phyloP scores from a whole-genome alignment of 352 stramenopile genomes.

The Pythium vanterpoolii region DNA sequence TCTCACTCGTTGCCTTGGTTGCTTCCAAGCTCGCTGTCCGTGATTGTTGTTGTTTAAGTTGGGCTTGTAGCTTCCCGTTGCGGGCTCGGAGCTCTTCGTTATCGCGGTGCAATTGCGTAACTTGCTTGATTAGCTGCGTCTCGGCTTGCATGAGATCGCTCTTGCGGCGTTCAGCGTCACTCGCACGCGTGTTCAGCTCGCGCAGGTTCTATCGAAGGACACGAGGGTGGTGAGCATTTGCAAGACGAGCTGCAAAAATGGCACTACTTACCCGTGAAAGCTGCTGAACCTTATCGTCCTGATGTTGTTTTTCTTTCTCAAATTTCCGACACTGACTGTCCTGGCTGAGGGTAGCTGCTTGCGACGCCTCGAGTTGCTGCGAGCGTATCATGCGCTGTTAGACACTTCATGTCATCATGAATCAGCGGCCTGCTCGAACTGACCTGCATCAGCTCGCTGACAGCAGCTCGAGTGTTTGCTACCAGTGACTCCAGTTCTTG shows the following conservation, averaged over 20 bases:
- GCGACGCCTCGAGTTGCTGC: slow-evolving; percentile 13
- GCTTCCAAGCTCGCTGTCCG: slow-evolving; percentile 40
- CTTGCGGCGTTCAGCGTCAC: slow-evolving; percentile 42
- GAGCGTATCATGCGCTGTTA: background rate
- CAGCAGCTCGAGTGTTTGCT: background rate
- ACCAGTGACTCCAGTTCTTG: background rate
- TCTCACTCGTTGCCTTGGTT: slow-evolving; percentile 25
- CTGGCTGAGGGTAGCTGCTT: background rate
- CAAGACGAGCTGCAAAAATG: background rate
- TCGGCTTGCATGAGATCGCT: slow-evolving; percentile 32
- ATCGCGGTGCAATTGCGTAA: slow-evolving; percentile 44
- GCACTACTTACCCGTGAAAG: slow-evolving; percentile 7
- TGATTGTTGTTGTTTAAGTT: slow-evolving; percentile 49
- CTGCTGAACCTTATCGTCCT: slow-evolving; percentile 45
- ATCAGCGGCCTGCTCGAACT: background rate
- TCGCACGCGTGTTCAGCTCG: slow-evolving; percentile 30
- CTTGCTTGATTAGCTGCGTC: slow-evolving; percentile 35
- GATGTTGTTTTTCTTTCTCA: slow-evolving; percentile 32
- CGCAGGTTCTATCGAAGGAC: slow-evolving; percentile 35
- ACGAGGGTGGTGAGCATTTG: background rate
- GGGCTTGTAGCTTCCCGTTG: slow-evolving; percentile 32
- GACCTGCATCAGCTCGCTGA: slow-evolving; percentile 10
- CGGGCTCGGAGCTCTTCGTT: slow-evolving; percentile 53
- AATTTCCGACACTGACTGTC: slow-evolving; percentile 13
- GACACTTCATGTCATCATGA: background rate